phyloP scores from a whole-genome alignment of 2,329 filamentous ascomycete species.

The Botryotinia calthae region DNA sequence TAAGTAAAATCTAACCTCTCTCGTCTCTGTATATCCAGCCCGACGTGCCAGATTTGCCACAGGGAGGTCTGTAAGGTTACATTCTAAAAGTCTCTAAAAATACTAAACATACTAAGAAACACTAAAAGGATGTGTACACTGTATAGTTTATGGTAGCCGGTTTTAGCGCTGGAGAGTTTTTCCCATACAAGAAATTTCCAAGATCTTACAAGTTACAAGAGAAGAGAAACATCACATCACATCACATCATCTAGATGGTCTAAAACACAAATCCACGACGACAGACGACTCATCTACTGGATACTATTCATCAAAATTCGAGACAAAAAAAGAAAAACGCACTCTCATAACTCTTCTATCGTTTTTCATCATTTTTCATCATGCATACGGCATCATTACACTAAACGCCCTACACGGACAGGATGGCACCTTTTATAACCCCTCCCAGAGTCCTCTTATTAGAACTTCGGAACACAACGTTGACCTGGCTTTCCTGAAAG shows the following conservation, averaged over 20 bases:
- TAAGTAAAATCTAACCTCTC: not conserved
- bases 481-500: not conserved
- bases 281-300: not conserved
- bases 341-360: not conserved
- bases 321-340: not conserved
- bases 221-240: not conserved
- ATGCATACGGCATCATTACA: not conserved
- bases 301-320: not conserved
- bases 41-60: not conserved
- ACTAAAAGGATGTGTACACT: not conserved
- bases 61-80: not conserved
- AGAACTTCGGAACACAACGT: not conserved
- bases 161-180: not conserved
- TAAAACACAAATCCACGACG: not conserved
- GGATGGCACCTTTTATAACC: not conserved
- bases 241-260: not conserved
- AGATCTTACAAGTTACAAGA: not conserved
- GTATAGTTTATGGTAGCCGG: not conserved
- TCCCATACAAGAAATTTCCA: not conserved
- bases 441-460: not conserved
- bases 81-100: not conserved
- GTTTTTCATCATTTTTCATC: not conserved
- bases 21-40: not conserved
- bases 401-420: not conserved
- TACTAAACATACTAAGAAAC: not conserved